phyloP scores from a whole-genome alignment of 179 eudicot genomes.

The Sideroxylon spinosum region DNA sequence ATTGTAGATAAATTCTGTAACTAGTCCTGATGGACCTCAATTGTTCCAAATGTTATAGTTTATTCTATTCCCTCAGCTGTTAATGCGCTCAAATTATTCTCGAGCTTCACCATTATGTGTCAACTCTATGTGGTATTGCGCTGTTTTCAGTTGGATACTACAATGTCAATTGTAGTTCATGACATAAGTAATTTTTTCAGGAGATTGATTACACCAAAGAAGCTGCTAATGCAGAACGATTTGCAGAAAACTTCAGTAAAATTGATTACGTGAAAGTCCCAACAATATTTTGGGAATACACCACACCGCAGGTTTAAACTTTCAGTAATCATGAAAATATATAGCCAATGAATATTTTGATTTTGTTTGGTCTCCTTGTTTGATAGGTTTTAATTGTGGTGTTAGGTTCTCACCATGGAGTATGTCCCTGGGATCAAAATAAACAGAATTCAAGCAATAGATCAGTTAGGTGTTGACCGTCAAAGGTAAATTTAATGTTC shows the following conservation, averaged over 20 bases:
- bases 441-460: slow-evolving; percentile 83
- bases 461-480: slow-evolving; percentile 88
- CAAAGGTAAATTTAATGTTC: slow-evolving; percentile 42
- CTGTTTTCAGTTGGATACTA: not conserved
- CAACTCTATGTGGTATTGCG: slow-evolving; percentile 2
- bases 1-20: not conserved
- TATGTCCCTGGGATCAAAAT: slow-evolving; percentile 97
- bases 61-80: not conserved
- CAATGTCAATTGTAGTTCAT: not conserved
- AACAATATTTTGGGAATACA: slow-evolving; percentile 76
- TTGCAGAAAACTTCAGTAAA: slow-evolving; percentile 73
- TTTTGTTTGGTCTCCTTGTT: slow-evolving; percentile 18
- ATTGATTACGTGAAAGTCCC: slow-evolving; percentile 97
- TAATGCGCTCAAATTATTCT: not conserved
- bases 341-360: slow-evolving; percentile 7
- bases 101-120: not conserved
- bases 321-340: slow-evolving; percentile 5
- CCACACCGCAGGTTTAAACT: slow-evolving; percentile 82
- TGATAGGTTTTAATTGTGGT: slow-evolving; percentile 24
- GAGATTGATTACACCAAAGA: slow-evolving; percentile 96
- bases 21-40: not conserved
- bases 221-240: slow-evolving; percentile 91
- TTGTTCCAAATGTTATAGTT: not conserved
- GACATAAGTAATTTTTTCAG: slow-evolving; percentile 29
- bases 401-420: slow-evolving; percentile 85